Conservation (phyloP, 1,284 basidiomycete species). For the Ganoderma meredithae region DNA sequence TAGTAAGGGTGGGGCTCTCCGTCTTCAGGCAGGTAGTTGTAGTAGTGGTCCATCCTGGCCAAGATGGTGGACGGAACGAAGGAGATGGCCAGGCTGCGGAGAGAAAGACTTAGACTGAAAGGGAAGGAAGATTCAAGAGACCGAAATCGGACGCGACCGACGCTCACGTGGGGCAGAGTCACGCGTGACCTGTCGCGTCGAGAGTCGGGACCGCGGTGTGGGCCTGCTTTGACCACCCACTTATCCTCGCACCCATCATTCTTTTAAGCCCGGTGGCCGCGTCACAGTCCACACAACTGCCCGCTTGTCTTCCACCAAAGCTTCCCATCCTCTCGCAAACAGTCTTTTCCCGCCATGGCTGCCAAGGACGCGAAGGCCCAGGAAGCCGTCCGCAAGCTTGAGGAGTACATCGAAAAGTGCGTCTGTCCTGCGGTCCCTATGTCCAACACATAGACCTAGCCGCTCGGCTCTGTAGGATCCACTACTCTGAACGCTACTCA, state of each 20-base stretch:
- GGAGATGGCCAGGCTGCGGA: neutral
- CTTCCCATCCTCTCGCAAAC: neutral
- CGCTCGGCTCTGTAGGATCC: slow-evolving; percentile 59
- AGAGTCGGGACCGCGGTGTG: slow-evolving; percentile 9
- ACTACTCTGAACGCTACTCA: slow-evolving; percentile 85
- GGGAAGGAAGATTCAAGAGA: no score
- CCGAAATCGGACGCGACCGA: slow-evolving; percentile 19
- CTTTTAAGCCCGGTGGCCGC: neutral
- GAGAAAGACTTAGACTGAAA: neutral
- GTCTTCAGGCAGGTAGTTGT: neutral
- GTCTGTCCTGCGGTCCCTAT: slow-evolving; percentile 21
- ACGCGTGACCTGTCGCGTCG: slow-evolving; percentile 36
- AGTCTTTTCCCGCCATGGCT: slow-evolving; percentile 29
- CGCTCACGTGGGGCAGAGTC: slow-evolving; percentile 28
- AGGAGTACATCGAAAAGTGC: slow-evolving; percentile 61
- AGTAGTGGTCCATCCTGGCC: slow-evolving; percentile 3
- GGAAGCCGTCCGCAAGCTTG: slow-evolving; percentile 53
- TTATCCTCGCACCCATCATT: slow-evolving; percentile 16
- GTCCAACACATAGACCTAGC: slow-evolving; percentile 26
- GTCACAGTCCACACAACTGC: neutral
- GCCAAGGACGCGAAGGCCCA: slow-evolving; percentile 37
- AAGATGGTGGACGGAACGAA: neutral
- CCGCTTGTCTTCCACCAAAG: neutral
- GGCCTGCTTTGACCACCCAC: slow-evolving; percentile 3
- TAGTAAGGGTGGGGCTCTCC: neutral